Evolutionary conservation across 2,329 filamentous ascomycete genomes (phyloP).

Genomic region (Fusarium albidum): DNA sequence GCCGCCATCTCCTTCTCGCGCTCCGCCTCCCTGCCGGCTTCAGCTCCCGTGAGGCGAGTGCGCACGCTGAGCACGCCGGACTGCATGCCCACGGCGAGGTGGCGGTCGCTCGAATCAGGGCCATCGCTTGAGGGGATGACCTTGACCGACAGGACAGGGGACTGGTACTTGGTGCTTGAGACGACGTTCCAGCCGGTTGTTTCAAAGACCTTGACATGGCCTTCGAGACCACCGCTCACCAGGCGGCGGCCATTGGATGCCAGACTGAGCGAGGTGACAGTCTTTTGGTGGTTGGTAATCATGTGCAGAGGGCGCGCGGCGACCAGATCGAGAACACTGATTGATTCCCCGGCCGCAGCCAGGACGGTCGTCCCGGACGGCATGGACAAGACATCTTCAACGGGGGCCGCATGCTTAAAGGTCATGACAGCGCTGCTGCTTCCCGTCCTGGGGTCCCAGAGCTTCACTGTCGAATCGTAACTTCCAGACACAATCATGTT

Average conservation of each 20-base stretch:
- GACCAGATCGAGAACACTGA: conserved; percentile 91
- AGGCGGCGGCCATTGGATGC: conserved; percentile 83
- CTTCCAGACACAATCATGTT: conserved; percentile 87
- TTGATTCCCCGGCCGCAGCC: conserved; percentile 83
- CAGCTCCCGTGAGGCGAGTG: conserved; percentile 84
- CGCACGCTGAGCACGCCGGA: conserved; percentile 90
- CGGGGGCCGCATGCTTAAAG: conserved; percentile 90
- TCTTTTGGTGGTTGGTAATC: conserved; percentile 96
- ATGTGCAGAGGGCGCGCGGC: conserved; percentile 87
- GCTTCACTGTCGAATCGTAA: conserved; percentile 91
- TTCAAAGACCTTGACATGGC: conserved; percentile 97
- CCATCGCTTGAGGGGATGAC: conserved; percentile 64
- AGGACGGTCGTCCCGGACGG: conserved; percentile 86
- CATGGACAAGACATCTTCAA: conserved; percentile 89
- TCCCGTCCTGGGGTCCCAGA: conserved; percentile 89
- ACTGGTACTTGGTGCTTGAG: conserved; percentile 91
- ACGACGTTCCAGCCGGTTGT: conserved; percentile 95
- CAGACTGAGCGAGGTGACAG: conserved; percentile 85
- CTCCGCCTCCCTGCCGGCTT: conserved; percentile 79
- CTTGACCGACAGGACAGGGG: conserved; percentile 84
- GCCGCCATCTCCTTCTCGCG: conserved; percentile 87
- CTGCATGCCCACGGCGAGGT: conserved; percentile 94
- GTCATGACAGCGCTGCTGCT: conserved; percentile 78
- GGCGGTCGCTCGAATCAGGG: conserved; percentile 76
- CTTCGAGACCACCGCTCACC: conserved; percentile 89